A percentile compares a stretch with the other conserved stretches of the same genome.
These are phyloP conservation scores for Astrephomene gubernaculifera DNA, from an alignment of 139 green algal species.

Conservation along the genomic window DNA sequence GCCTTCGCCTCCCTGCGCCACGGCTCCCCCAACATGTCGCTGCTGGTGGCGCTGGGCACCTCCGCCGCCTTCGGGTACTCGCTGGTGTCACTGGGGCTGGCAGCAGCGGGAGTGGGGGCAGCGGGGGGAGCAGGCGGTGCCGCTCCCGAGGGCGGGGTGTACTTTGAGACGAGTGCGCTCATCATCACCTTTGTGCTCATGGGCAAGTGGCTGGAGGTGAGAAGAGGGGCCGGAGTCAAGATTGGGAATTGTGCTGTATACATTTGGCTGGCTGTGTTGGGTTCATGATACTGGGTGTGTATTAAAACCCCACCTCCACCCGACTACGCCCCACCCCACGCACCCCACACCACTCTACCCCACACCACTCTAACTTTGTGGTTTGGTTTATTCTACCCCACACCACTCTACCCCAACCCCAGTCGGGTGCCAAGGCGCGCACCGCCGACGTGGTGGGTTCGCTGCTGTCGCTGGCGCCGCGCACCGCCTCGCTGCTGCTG, in stretches of 20 bases:
- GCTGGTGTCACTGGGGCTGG: conserved; percentile 59
- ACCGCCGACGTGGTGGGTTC: conserved; percentile 82
- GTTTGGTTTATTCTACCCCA: too few species aligned
- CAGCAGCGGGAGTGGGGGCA: neutral
- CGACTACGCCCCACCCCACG: too few species aligned
- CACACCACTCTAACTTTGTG: too few species aligned
- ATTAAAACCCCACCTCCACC: too few species aligned
- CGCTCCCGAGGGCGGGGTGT: conserved; percentile 62
- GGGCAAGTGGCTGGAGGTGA: conserved; percentile 67
- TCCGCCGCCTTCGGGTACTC: conserved; percentile 93
- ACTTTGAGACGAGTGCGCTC: conserved; percentile 95
- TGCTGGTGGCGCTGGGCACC: conserved; percentile 95
- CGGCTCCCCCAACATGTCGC: conserved; percentile 84
- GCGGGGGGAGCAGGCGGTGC: conserved; percentile 9
- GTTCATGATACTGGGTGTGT: too few species aligned
- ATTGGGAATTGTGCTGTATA: too few species aligned
- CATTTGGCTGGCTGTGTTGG: too few species aligned
- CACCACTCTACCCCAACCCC: too few species aligned
- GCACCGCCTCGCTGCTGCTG: conserved; percentile 82
- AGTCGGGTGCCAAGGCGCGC: conserved; percentile 48
- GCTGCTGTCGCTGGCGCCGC: conserved; percentile 84
- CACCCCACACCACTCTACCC: too few species aligned
- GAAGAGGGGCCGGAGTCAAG: neutral
- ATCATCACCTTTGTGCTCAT: conserved; percentile 96
- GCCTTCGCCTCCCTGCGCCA: conserved; percentile 56